Percentiles rank a stretch among this genome's conserved stretches.
These are phyloP conservation scores for Eutrema japonicum DNA, from an alignment of 345 rosid species.

Conservation along the genomic window DNA sequence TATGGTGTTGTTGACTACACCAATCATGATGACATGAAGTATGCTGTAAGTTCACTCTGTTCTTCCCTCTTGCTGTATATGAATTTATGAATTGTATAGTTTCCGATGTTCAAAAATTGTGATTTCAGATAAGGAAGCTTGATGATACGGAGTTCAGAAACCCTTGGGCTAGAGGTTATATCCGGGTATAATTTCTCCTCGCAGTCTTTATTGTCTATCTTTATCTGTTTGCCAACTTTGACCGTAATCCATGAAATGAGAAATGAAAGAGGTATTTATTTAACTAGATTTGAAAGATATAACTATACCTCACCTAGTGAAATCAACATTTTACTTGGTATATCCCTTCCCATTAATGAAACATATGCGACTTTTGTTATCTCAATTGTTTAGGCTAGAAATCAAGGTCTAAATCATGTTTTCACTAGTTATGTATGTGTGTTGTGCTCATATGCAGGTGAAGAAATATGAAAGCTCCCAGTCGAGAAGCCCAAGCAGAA, in stretches of 20 bases:
- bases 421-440: neutral
- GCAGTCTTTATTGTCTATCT: neutral
- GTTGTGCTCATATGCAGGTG: slow-evolving; percentile 53
- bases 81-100: neutral
- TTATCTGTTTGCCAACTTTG: slow-evolving; percentile 6
- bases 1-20: slow-evolving; percentile 94
- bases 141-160: slow-evolving; percentile 86
- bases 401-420: neutral
- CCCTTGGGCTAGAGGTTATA: slow-evolving; percentile 82
- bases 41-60: slow-evolving; percentile 66
- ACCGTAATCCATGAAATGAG: neutral
- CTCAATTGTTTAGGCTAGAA: no score
- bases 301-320: no score
- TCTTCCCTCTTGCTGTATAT: slow-evolving; percentile 10
- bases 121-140: slow-evolving; percentile 65
- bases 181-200: slow-evolving; percentile 54
- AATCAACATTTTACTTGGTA: no score
- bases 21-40: slow-evolving; percentile 92
- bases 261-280: no score
- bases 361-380: no score
- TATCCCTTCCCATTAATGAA: no score
- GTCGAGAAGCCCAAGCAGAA: slow-evolving; percentile 71
- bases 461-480: slow-evolving; percentile 64
- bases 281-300: no score
- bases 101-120: neutral